Base-by-base conservation (phyloP, 192 early-diverging fungal genomes). In the Backusella sp. region DNA sequence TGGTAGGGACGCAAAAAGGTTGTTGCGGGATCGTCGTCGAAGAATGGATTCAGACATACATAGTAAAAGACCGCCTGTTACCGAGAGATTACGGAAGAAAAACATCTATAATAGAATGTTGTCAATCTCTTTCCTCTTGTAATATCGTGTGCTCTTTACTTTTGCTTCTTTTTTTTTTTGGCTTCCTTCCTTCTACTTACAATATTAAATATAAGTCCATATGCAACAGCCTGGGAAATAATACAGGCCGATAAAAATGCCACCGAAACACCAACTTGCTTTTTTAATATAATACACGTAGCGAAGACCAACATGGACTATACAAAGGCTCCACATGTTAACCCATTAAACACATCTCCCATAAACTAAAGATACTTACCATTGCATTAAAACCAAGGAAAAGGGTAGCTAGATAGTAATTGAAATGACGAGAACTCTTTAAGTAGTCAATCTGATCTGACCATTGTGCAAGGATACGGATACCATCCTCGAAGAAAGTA, bases 401-500 rank as follows among this genome's bases (percentile, higher is more conserved):
- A 9, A 93, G 11, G 68, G 96, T 90, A 72, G 94, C 92, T 6
- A 92, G 7, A 11, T 90, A 90, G 85, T 88, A 89, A 0, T 92
- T 91, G 79, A 98, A 95, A 70, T 91, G 86, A 65, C 94, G 91
- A 78, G 93, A 88, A 73, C 86, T 86, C 68, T 94, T 86, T 65
- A 98, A 86, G 83, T 92, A 98, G 73, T 84, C 90, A n/a, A 93
- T 84, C 86, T 98, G 96, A 83, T 96, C 94, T 56, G 84, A 79
- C 91, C 95, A 98, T 83, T 97, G 96, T 69, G 91, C 86, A 78
- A 92, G 81, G 65, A 98, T 96, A 66, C 96, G 91, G 23, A 97
- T 76, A 5, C 95, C 90, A 82, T 98, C 97, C 80, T 98, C 97
- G 67, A 96, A 85, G 81, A 98, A 99, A 11, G 97, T 99, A 35